Evolutionary conservation across 1,139 yeast species (phyloP).

Genomic region (Geotrichum phurueaensis): DNA sequence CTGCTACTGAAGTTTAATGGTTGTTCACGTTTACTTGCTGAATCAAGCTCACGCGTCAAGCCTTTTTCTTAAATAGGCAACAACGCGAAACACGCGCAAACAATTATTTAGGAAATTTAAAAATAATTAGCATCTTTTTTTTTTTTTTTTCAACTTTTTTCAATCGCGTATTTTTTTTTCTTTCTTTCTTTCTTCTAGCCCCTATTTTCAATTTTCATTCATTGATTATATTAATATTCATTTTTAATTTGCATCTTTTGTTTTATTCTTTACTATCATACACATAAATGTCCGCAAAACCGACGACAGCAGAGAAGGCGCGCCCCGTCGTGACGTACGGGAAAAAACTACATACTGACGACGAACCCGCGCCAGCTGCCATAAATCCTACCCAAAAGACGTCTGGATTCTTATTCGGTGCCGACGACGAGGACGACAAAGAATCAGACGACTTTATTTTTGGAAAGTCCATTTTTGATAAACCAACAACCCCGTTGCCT

Average conservation of each 20-base stretch:
- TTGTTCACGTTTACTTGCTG: not conserved
- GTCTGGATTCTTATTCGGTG: not conserved
- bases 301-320: not conserved
- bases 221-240: not conserved
- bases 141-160: slow-evolving; percentile 7
- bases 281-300: not conserved
- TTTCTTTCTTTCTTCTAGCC: too few relatives aligned
- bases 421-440: slow-evolving; percentile 1
- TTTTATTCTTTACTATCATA: not conserved
- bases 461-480: slow-evolving; percentile 1
- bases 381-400: not conserved
- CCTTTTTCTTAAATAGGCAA: not conserved
- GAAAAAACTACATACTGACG: not conserved
- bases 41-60: not conserved
- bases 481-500: not conserved
- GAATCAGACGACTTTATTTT: slow-evolving; percentile 7
- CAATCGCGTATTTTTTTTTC: not conserved
- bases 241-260: not conserved
- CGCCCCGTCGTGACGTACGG: slow-evolving; percentile 8
- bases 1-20: not conserved
- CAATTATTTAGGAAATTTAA: not conserved
- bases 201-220: slow-evolving; percentile 12
- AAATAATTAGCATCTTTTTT: not conserved
- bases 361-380: not conserved
- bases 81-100: not conserved